Evolutionary conservation across 2,329 filamentous ascomycete genomes (phyloP).

Genomic region (Chaetomium sp.): DNA sequence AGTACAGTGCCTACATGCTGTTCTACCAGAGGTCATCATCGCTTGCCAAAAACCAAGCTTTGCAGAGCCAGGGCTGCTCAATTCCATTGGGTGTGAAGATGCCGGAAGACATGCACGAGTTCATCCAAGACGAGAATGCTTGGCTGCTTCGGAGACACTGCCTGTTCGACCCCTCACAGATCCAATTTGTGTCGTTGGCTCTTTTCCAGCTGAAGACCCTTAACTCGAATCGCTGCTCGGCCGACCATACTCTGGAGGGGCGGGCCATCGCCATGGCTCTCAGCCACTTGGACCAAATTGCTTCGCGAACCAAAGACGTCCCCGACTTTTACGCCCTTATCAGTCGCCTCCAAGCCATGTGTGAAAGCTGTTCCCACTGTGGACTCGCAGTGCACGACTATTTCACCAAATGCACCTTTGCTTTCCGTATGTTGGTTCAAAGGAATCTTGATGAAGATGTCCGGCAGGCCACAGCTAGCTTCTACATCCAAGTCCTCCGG

Average conservation of each 20-base stretch:
- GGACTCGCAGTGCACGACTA: constrained; percentile 56
- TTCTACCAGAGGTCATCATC: constrained; percentile 83
- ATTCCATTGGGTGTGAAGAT: constrained; percentile 42
- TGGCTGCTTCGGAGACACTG: constrained; percentile 69
- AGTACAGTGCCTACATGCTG: constrained; percentile 91
- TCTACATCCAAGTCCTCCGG: constrained; percentile 47
- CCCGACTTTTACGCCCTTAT: constrained; percentile 52
- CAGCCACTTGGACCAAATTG: constrained; percentile 67
- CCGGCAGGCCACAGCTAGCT: constrained; percentile 44
- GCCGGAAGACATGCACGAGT: constrained; percentile 41
- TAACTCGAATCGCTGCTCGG: constrained; percentile 42
- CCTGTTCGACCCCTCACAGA: constrained; percentile 67
- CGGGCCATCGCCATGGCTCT: constrained; percentile 50
- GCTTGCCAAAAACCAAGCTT: constrained; percentile 48
- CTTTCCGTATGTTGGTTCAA: constrained; percentile 60
- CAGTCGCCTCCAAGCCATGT: constrained; percentile 38
- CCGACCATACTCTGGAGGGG: constrained; percentile 41
- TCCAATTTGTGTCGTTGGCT: constrained; percentile 57
- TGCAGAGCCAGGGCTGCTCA: constrained; percentile 32
- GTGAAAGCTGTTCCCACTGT: constrained; percentile 46
- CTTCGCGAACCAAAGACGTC: constrained; percentile 63
- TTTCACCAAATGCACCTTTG: constrained; percentile 47
- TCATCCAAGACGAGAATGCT: constrained; percentile 67
- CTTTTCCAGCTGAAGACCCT: constrained; percentile 50
- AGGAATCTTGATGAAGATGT: constrained; percentile 51